phyloP scores from a whole-genome alignment of 2,329 filamentous ascomycete species.

The Sclerotiophoma versabilis region DNA sequence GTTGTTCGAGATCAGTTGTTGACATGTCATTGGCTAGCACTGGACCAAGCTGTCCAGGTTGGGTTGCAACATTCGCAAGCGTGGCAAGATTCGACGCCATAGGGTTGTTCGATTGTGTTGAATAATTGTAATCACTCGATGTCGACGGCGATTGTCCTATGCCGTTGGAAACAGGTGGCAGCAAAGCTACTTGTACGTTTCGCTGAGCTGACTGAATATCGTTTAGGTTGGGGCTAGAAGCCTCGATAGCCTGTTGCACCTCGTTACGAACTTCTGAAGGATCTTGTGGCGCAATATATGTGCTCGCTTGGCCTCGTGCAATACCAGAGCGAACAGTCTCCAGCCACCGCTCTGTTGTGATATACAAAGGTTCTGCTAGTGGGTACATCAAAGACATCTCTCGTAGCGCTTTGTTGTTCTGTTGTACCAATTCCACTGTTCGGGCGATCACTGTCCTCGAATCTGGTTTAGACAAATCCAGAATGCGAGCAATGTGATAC shows the following conservation, averaged over 20 bases:
- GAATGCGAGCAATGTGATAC: constrained; percentile 41
- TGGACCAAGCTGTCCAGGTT: constrained; percentile 19
- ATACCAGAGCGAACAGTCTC: constrained; percentile 41
- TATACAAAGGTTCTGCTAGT: constrained; percentile 39
- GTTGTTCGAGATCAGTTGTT: constrained; percentile 28
- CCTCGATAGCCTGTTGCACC: constrained; percentile 31
- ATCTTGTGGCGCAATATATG: constrained; percentile 42
- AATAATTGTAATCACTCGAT: constrained; percentile 21
- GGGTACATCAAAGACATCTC: constrained; percentile 44
- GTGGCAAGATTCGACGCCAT: constrained; percentile 15
- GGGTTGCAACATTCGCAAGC: constrained; percentile 15
- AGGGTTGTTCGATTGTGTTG: constrained; percentile 12
- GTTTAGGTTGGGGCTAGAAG: constrained; percentile 17
- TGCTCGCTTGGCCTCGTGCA: constrained; percentile 33
- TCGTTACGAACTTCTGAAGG: constrained; percentile 33
- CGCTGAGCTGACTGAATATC: constrained; percentile 13
- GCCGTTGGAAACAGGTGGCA: constrained; percentile 23
- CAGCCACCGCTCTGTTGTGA: constrained; percentile 42
- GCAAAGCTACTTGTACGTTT: constrained; percentile 19
- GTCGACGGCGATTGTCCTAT: constrained; percentile 10
- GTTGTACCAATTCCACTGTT: constrained; percentile 40
- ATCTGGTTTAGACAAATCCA: constrained; percentile 37
- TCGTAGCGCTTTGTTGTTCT: constrained; percentile 41
- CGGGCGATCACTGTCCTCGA: constrained; percentile 34
- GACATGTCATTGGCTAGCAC: constrained; percentile 22